A percentile compares a stretch with the other conserved stretches of the same genome.
Evolutionary conservation across 1,284 basidiomycete species (phyloP).

Genomic region (Ceratobasidium sp.): DNA sequence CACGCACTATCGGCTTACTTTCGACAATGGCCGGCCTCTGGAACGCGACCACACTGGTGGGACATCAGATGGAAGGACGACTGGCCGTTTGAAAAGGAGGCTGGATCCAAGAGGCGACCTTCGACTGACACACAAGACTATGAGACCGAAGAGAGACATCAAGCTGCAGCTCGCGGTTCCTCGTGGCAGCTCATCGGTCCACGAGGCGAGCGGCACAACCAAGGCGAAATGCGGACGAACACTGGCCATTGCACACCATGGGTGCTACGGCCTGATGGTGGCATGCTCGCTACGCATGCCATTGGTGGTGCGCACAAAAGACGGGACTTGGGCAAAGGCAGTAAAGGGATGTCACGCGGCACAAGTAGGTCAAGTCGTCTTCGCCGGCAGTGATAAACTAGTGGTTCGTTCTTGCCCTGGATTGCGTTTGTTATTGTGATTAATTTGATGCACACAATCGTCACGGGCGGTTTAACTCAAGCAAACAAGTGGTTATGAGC

Average conservation of each 20-base stretch:
- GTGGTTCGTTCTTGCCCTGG: too few species aligned
- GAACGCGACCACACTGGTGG: slow-evolving; percentile 1
- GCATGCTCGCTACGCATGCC: not conserved
- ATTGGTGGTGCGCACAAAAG: too few species aligned
- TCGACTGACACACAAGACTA: not conserved
- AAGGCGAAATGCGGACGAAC: not conserved
- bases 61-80: slow-evolving; percentile 4
- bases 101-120: not conserved
- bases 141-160: too few species aligned
- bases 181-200: not conserved
- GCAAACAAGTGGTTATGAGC: too few species aligned
- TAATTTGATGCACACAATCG: too few species aligned
- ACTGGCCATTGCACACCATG: not conserved
- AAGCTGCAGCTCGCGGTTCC: not conserved
- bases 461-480: too few species aligned
- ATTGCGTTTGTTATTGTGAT: too few species aligned
- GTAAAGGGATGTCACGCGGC: too few species aligned
- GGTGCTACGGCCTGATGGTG: not conserved
- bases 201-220: not conserved
- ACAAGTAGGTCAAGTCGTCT: too few species aligned
- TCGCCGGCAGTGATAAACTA: too few species aligned
- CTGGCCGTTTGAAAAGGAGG: slow-evolving; percentile 27
- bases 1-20: not conserved
- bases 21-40: not conserved
- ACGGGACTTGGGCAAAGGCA: too few species aligned